Conservation (phyloP, 106 monocot species). For the Dendrobium catenatum region DNA sequence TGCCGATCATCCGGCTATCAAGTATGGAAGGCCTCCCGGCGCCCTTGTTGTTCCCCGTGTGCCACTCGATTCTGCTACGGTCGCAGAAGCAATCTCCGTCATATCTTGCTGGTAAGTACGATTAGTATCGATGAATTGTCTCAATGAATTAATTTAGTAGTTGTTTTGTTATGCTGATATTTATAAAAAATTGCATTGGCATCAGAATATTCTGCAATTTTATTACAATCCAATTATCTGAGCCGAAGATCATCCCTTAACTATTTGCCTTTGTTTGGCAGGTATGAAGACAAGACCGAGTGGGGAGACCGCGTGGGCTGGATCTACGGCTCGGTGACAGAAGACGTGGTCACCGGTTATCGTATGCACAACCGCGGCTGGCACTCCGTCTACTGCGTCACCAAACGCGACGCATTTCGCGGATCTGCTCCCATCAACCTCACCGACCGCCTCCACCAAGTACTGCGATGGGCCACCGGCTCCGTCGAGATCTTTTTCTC, state of each 20-base stretch:
- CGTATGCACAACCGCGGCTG: conserved; percentile 79
- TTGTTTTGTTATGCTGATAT: background rate
- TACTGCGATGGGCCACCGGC: conserved; percentile 72
- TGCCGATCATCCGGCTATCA: conserved; percentile 50
- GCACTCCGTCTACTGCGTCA: conserved; percentile 65
- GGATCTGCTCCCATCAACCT: conserved; percentile 49
- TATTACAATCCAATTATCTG: too few relatives aligned
- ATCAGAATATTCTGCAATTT: too few relatives aligned
- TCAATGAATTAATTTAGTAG: too few relatives aligned
- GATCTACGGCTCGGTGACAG: conserved; percentile 41
- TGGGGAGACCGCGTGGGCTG: conserved; percentile 58
- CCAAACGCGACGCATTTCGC: conserved; percentile 69
- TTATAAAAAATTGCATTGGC: too few relatives aligned
- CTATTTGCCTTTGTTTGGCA: background rate
- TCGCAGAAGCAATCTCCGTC: conserved; percentile 63
- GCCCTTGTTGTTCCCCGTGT: conserved; percentile 29
- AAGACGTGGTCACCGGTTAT: conserved; percentile 76
- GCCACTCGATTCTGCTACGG: conserved; percentile 40
- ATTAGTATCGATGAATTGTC: background rate
- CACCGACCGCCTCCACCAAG: conserved; percentile 53
- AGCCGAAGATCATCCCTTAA: background rate
- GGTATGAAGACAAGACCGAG: conserved; percentile 76
- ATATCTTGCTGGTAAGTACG: conserved; percentile 50
- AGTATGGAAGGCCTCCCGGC: conserved; percentile 55
- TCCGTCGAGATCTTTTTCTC: conserved; percentile 86